phyloP scores from a whole-genome alignment of 1,284 basidiomycete species.

The Leccinum griseonigrum region DNA sequence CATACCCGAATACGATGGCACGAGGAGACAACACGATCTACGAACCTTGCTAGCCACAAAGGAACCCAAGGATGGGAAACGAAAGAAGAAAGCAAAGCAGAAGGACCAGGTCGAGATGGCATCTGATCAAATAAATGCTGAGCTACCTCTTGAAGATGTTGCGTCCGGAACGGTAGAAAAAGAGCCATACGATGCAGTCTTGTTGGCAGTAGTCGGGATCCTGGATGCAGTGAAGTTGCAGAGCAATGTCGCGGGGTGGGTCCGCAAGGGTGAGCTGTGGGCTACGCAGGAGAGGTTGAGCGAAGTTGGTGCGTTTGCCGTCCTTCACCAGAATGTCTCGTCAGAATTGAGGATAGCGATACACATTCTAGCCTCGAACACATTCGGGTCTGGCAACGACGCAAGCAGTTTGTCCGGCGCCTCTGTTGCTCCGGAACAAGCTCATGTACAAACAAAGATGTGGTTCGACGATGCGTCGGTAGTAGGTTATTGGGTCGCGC shows the following conservation, averaged over 20 bases:
- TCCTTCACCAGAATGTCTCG: neutral
- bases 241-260: constrained; percentile 68
- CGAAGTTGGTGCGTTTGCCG: neutral
- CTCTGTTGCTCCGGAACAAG: constrained; percentile 4
- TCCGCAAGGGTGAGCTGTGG: constrained; percentile 56
- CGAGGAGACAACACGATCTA: constrained; percentile 47
- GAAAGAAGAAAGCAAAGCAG: constrained; percentile 9
- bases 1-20: constrained; percentile 62
- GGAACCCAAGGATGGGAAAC: constrained; percentile 10
- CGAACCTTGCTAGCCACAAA: constrained; percentile 17
- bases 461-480: constrained; percentile 57
- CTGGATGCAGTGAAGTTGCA: constrained; percentile 59
- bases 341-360: neutral
- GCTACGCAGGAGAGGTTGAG: constrained; percentile 14
- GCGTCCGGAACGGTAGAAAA: neutral
- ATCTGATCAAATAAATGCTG: neutral
- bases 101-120: neutral
- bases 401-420: constrained; percentile 11
- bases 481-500: constrained; percentile 48
- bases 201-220: constrained; percentile 72
- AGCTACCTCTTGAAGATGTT: neutral
- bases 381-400: constrained; percentile 15
- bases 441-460: constrained; percentile 25
- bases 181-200: constrained; percentile 50
- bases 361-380: neutral